These are phyloP conservation scores for Coemansia sp. DNA, from an alignment of 192 early-diverging fungal species.

Conservation along the genomic window DNA sequence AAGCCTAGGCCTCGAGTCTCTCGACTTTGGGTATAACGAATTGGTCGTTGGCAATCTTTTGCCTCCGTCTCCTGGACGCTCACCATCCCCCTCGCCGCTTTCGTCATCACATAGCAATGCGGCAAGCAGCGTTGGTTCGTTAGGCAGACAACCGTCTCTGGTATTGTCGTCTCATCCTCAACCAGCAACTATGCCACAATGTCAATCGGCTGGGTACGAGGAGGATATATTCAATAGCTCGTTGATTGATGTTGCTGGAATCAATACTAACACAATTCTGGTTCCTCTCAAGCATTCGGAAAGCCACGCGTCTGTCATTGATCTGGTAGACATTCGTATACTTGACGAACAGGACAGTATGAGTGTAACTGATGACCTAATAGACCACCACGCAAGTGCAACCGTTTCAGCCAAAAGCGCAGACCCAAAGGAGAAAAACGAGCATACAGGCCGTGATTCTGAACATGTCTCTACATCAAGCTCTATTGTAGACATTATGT, in stretches of 20 bases:
- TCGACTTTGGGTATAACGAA: constrained; percentile 44
- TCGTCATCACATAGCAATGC: constrained; percentile 5
- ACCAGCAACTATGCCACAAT: background rate
- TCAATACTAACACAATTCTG: background rate
- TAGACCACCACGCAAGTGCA: background rate
- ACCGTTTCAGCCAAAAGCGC: background rate
- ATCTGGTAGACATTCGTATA: constrained; percentile 14
- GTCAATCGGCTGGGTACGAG: background rate
- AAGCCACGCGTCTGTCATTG: constrained; percentile 2
- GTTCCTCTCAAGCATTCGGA: background rate
- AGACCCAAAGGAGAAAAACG: background rate
- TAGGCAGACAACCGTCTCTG: background rate
- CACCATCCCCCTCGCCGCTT: constrained; percentile 4
- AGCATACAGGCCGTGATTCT: too few relatives aligned
- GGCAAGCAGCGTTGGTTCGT: background rate
- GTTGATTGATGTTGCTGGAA: background rate
- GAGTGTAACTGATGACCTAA: background rate
- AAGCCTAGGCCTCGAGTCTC: constrained; percentile 36
- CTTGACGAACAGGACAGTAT: constrained; percentile 11
- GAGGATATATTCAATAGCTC: background rate
- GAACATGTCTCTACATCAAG: too few relatives aligned
- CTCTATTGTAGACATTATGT: too few relatives aligned
- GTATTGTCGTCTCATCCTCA: background rate
- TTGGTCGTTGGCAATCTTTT: constrained; percentile 15
- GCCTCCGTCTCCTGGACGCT: constrained; percentile 21